phyloP scores from a whole-genome alignment of 106 monocot species.

The Alisma plantagoaquatica region DNA sequence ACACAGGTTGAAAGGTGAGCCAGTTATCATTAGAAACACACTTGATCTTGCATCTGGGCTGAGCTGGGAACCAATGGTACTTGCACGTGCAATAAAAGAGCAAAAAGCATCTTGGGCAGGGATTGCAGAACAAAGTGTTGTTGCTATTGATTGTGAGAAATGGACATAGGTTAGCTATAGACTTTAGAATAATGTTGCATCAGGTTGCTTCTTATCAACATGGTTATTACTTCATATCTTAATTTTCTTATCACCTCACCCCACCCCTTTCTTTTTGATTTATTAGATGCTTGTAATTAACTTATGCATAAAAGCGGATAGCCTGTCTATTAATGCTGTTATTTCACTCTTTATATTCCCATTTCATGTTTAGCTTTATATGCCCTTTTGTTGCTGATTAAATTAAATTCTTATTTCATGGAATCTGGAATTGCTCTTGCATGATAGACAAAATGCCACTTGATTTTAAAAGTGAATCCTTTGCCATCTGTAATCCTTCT shows the following conservation, averaged over 20 bases:
- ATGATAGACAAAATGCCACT: neutral
- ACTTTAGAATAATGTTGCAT: neutral
- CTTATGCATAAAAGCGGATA: too few species aligned
- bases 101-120: conserved; percentile 11
- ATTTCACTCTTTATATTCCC: neutral
- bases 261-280: neutral
- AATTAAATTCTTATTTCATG: neutral
- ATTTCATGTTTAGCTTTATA: neutral
- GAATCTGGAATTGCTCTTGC: neutral
- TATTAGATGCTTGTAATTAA: neutral
- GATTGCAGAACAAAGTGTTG: conserved; percentile 11
- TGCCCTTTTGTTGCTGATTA: neutral
- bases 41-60: conserved; percentile 25
- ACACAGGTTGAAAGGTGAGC: conserved; percentile 61
- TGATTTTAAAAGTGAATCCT: neutral
- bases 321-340: too few species aligned
- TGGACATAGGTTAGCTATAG: conserved; percentile 42
- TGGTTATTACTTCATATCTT: neutral
- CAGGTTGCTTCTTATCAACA: neutral
- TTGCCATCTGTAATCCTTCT: neutral
- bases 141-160: conserved; percentile 55
- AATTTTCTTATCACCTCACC: neutral
- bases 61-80: conserved; percentile 57
- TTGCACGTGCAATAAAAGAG: conserved; percentile 29
- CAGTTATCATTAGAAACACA: conserved; percentile 53